Evolutionary conservation across 2,329 filamentous ascomycete genomes (phyloP), one percentile per base, ranked within the genome.

Genomic region (Thermoascus crustaceus): DNA sequence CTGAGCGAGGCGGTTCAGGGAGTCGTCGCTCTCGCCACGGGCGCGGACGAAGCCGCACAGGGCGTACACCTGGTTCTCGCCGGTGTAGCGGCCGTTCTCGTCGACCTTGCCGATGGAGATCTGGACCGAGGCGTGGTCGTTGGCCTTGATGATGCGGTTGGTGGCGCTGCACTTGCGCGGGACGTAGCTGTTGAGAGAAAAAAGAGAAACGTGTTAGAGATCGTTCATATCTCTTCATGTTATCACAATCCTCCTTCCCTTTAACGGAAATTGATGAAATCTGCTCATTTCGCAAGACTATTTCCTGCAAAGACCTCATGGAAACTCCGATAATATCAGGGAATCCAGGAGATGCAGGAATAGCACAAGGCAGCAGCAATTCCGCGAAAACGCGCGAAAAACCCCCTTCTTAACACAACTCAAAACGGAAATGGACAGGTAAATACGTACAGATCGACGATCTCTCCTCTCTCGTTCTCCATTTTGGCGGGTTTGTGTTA

Each of bases 401-500:
- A 22, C 17, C 37, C 32, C 27, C 20, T 17, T 32, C n/a, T 18
- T 14, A 22, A 7, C 13, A 30, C 14, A 13, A 4, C n/a, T 14
- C 35, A 35, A 37, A 42, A 42, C 41, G 36, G 37, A 30, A 30
- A 34, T 13, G 30, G 40, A 43, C 46, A 34, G 41, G 35, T 30
- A 39, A 30, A 32, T 53, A 71, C 82, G 72, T 81, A 94, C 86
- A 94, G 87, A 76, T 96, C 89, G 71, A 96, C 91, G 75, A 95
- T 88, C 73, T 96, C 87, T 76, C 89, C 89, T 75, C 87, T 87
- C 78, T 96, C 91, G 87, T 98, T 98, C 80, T 98, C 91, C 91
- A 96, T 98, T 73, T 78, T 88, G 64, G 57, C 61, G 60, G 57
- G 56, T 54, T 60, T 58, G 48, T 58, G n/a, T n/a, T n/a, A n/a